These are phyloP conservation scores for Calonectria pseudoturangicola DNA, from an alignment of 2,329 filamentous ascomycete genomes.

Conservation along the genomic window DNA sequence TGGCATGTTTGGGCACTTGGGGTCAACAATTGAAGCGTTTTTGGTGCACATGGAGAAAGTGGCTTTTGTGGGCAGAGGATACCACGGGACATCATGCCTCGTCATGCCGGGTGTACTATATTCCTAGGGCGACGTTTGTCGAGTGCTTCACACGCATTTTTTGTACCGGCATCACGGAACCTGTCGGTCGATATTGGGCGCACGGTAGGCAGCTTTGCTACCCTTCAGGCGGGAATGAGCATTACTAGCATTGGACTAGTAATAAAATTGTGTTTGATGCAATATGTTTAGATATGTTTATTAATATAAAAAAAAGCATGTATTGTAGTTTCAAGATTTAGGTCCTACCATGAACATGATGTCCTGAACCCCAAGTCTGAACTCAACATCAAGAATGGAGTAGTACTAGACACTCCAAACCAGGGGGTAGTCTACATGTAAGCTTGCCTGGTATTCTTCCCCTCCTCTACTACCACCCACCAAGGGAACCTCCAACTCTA, in stretches of 20 bases:
- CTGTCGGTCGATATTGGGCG: conserved; percentile 44
- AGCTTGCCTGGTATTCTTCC: too few species aligned
- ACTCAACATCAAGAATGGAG: not conserved
- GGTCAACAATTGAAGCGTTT: conserved; percentile 46
- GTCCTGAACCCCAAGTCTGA: not conserved
- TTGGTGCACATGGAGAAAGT: conserved; percentile 44
- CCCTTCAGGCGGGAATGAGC: conserved; percentile 17
- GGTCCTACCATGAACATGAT: not conserved
- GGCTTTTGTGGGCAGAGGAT: conserved; percentile 49
- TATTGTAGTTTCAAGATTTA: conserved; percentile 5
- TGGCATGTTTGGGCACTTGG: conserved; percentile 51
- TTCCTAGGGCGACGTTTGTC: conserved; percentile 41
- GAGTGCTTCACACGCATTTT: conserved; percentile 45
- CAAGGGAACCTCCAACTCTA: too few species aligned
- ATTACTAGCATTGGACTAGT: conserved; percentile 26
- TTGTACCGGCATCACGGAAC: conserved; percentile 44
- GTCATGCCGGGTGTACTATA: conserved; percentile 51
- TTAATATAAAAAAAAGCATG: conserved; percentile 21
- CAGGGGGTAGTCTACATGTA: too few species aligned
- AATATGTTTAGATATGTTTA: conserved; percentile 27
- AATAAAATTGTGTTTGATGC: conserved; percentile 20
- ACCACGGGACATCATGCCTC: conserved; percentile 35
- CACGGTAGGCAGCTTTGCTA: conserved; percentile 38
- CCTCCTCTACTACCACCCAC: too few species aligned
- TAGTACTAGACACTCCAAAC: too few species aligned